Evolutionary conservation across 164 flowering plant genomes (phyloP), one percentile per base, ranked within the genome.

Genomic region (Tetracentron sinense): DNA sequence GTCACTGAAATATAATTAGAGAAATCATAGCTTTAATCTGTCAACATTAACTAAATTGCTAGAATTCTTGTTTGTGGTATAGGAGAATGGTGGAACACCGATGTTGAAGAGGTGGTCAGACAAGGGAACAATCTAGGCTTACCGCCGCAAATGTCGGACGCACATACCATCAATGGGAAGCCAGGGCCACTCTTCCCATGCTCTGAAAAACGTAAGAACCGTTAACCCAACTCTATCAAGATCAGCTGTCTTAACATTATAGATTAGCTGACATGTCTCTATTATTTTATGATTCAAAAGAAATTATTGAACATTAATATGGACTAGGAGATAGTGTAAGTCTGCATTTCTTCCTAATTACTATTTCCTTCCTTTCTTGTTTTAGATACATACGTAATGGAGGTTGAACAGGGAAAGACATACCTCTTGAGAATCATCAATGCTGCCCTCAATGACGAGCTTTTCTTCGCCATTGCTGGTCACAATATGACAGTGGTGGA

Each of bases 41-140:
- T 33, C 44, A 3, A 16, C 14, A 38, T 10, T 1, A 1, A 38
- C 8, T 16, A 38, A 8, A 4, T 38, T 38, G 44, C 6, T 10
- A 33, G 38, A 3, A 38, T 3, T 38, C 44, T 38, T 38, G 44
- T 16, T 38, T 38, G 8, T 33, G 2, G 15, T 64, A 47, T 48
- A 73, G 77, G 77, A 11, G 77, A 74, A 66, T 74, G 77, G 77
- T 69, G 77, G 77, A 59, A 74, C 44, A 59, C 11, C 14, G 77
- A 74, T 58, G 71, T 70, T 46, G 74, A 74, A 63, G 38, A 27
- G 35, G 46, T 74, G 5, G 74, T 56, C 1, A 65, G 58, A 1
- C 74, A 70, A 62, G 73, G 61, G 0, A 60, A 65, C 35, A 22
- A 19, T 8, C 22, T 61, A 53, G 77, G 77, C 4, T 53, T 61